phyloP scores from a whole-genome alignment of 345 rosid genomes.

The Zanthoxylum bungeanum region DNA sequence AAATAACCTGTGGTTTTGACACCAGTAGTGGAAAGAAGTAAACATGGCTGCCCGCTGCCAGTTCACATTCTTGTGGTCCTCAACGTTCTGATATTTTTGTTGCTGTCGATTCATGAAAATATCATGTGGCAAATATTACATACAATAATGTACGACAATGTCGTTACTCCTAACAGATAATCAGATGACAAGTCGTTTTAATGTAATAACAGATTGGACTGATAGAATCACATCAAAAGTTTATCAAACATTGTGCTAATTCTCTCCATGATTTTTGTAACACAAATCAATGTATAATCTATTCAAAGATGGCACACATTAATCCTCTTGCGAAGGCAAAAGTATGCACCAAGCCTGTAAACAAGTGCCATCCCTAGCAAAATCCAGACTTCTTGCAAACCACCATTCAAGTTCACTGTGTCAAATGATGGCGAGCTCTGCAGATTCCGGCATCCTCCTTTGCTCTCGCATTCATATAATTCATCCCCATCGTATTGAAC shows the following conservation, averaged over 20 bases:
- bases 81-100: too few relatives aligned
- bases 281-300: background rate
- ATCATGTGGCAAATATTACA: too few relatives aligned
- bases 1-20: too few relatives aligned
- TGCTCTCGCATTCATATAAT: conserved; percentile 67
- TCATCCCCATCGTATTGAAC: conserved; percentile 82
- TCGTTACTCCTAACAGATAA: too few relatives aligned
- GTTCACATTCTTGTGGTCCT: too few relatives aligned
- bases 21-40: too few relatives aligned
- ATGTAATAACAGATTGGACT: too few relatives aligned
- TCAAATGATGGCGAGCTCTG: conserved; percentile 82
- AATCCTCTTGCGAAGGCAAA: conserved; percentile 68
- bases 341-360: conserved; percentile 63
- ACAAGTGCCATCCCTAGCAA: conserved; percentile 75
- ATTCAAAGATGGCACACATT: conserved; percentile 52
- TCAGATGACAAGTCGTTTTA: too few relatives aligned
- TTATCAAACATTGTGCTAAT: background rate
- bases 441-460: conserved; percentile 64
- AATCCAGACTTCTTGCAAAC: conserved; percentile 88
- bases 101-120: too few relatives aligned
- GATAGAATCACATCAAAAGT: background rate
- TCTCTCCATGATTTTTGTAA: background rate
- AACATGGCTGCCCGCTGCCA: too few relatives aligned
- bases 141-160: too few relatives aligned
- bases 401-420: conserved; percentile 70